Base-by-base conservation (phyloP, 164 flowering plant species). In the Malania oleifera region DNA sequence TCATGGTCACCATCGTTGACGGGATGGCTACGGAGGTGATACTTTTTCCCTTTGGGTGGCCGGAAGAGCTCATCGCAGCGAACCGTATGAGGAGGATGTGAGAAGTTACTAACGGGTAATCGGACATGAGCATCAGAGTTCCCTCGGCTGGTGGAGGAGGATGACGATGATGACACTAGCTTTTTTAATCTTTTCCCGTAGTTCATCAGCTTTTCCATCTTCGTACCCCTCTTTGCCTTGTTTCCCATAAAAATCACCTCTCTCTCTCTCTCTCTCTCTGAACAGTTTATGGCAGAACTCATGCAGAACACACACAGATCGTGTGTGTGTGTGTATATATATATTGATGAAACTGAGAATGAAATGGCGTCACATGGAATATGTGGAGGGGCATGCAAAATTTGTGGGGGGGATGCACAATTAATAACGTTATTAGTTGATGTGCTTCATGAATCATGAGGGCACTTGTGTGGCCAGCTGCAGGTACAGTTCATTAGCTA, bases 61-160 rank as follows among this genome's bases (percentile, higher is more conserved):
- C 20, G 24, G 47, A 67, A 76, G 44, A 73, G 73, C 48, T 76
- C 75, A 27, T 76, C 75, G 25, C 70, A 68, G 47, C 35, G 54
- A 56, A 76, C 56, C 9, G 67, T 55, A 17, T 40, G 52, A 46
- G 64, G 56, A 56, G 47, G 24, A 5, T 65, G 4, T 43, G 4
- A 8, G 35, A 3, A 22, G 15, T 37, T 14, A 43, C n/a, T 52
- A 7, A 13, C n/a, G n/a, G n/a, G n/a, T n/a, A n/a, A n/a, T n/a
- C n/a, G n/a, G n/a, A n/a, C n/a, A n/a, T n/a, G n/a, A n/a, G n/a
- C n/a, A 24, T 56, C 17, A 11, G 9, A 17, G 28, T 23, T 23
- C 45, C 12, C 40, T 3, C 24, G n/a, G n/a, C n/a, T n/a, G n/a
- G n/a, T 3, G 7, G 57, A 7, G 23, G 41, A 43, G n/a, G 15